Evolutionary conservation across 805 yeast genomes (phyloP).

Genomic region (Cyberlindnera meyerae): DNA sequence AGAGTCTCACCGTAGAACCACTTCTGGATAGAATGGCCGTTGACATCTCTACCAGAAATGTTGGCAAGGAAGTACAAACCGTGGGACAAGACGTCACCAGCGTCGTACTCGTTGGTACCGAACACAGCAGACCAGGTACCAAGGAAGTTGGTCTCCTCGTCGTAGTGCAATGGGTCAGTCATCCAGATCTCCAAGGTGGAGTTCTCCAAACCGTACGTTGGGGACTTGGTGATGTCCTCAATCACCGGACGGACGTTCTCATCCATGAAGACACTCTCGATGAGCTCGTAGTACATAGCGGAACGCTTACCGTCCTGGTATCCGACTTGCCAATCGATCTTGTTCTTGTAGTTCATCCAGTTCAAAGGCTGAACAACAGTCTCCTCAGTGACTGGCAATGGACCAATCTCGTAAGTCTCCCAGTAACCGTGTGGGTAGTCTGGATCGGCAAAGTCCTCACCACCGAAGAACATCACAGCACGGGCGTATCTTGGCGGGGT

Average conservation of each 20-base stretch:
- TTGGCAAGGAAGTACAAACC: constrained; percentile 22
- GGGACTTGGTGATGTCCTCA: constrained; percentile 17
- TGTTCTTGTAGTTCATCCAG: constrained; percentile 19
- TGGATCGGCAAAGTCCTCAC: constrained; percentile 19
- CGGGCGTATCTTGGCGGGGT: constrained; percentile 22
- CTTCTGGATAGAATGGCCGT: constrained; percentile 11
- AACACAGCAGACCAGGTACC: constrained; percentile 21
- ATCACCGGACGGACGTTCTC: constrained; percentile 10
- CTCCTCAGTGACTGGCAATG: constrained; percentile 14
- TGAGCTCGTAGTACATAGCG: constrained; percentile 6
- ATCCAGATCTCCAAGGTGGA: constrained; percentile 22
- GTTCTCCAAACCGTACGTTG: constrained; percentile 20
- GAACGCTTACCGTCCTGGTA: constrained; percentile 20
- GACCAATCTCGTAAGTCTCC: constrained; percentile 24
- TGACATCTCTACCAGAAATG: constrained; percentile 23
- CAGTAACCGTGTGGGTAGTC: constrained; percentile 25
- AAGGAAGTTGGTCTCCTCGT: constrained; percentile 16
- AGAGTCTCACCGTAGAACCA: constrained; percentile 23
- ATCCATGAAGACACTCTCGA: constrained; percentile 9
- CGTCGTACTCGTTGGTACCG: constrained; percentile 19
- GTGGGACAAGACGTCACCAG: constrained; percentile 22
- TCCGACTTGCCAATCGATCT: constrained; percentile 18
- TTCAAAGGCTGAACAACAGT: constrained; percentile 12
- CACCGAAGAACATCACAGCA: constrained; percentile 23
- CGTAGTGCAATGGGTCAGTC: constrained; percentile 21